phyloP scores from a whole-genome alignment of 2,329 filamentous ascomycete genomes.

The Hypoxylon sp. region DNA sequence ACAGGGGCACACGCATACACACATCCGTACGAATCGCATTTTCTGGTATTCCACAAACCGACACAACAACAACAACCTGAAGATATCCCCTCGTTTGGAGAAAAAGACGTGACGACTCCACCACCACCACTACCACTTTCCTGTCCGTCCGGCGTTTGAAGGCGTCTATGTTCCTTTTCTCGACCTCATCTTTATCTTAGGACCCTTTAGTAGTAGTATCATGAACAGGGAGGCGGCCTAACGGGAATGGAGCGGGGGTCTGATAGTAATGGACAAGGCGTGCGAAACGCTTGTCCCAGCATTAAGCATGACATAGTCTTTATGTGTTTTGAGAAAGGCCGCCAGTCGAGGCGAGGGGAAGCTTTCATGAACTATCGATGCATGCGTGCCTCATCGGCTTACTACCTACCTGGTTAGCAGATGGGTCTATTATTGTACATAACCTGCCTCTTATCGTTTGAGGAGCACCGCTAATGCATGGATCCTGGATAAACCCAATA shows the following conservation, averaged over 20 bases:
- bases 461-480: conserved; percentile 41
- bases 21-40: conserved; percentile 28
- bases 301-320: conserved; percentile 38
- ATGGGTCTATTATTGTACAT: conserved; percentile 42
- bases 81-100: conserved; percentile 49
- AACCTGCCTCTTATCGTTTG: conserved; percentile 37
- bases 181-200: conserved; percentile 34
- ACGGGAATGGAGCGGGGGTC: conserved; percentile 5
- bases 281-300: conserved; percentile 19
- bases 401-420: conserved; percentile 3
- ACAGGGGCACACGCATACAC: background rate
- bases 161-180: conserved; percentile 43
- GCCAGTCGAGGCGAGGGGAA: conserved; percentile 10
- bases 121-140: background rate
- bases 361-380: conserved; percentile 24
- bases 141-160: conserved; percentile 47
- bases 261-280: conserved; percentile 24
- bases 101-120: conserved; percentile 35
- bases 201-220: conserved; percentile 36
- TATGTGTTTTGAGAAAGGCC: conserved; percentile 20
- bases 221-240: conserved; percentile 26
- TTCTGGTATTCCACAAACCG: conserved; percentile 36
- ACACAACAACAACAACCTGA: conserved; percentile 25
- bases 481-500: conserved; percentile 35
- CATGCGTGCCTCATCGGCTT: conserved; percentile 25